Percentiles rank a stretch among this genome's conserved stretches.
Conservation (phyloP, 257 asterid species). For the Paraleonurus japonicus region DNA sequence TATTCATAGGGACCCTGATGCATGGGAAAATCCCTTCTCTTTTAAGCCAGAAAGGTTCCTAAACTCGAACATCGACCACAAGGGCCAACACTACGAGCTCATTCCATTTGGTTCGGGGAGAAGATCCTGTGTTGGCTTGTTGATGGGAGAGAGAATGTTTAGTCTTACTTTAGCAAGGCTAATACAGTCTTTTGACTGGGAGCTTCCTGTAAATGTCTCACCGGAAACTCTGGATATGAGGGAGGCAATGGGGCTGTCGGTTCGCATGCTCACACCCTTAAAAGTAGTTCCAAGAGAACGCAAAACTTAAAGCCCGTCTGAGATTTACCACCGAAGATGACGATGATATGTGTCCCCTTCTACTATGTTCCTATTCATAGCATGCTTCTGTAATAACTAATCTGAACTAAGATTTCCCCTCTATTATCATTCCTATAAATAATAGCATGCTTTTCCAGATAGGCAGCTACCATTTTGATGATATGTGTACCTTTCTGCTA, state of each 20-base stretch:
- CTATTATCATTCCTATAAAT: neutral
- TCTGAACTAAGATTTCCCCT: neutral
- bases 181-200: slow-evolving; percentile 53
- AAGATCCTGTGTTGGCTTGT: slow-evolving; percentile 48
- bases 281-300: slow-evolving; percentile 29
- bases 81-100: slow-evolving; percentile 45
- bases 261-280: slow-evolving; percentile 44
- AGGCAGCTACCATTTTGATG: neutral
- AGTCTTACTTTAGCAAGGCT: slow-evolving; percentile 44
- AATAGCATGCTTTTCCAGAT: neutral
- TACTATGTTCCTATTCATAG: neutral
- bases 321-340: neutral
- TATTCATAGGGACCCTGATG: slow-evolving; percentile 47
- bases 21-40: slow-evolving; percentile 37
- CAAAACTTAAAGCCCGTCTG: neutral
- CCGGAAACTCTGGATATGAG: slow-evolving; percentile 35
- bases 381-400: neutral
- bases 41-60: slow-evolving; percentile 59
- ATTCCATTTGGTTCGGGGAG: slow-evolving; percentile 58
- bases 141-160: slow-evolving; percentile 44
- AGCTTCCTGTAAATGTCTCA: slow-evolving; percentile 25
- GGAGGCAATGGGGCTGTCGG: slow-evolving; percentile 37
- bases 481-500: neutral
- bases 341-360: slow-evolving; percentile 1
- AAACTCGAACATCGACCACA: slow-evolving; percentile 37